A percentile compares a stretch with the other conserved stretches of the same genome.
These are phyloP conservation scores for Mrakia frigida DNA, from an alignment of 768 basidiomycete species.

Conservation along the genomic window DNA sequence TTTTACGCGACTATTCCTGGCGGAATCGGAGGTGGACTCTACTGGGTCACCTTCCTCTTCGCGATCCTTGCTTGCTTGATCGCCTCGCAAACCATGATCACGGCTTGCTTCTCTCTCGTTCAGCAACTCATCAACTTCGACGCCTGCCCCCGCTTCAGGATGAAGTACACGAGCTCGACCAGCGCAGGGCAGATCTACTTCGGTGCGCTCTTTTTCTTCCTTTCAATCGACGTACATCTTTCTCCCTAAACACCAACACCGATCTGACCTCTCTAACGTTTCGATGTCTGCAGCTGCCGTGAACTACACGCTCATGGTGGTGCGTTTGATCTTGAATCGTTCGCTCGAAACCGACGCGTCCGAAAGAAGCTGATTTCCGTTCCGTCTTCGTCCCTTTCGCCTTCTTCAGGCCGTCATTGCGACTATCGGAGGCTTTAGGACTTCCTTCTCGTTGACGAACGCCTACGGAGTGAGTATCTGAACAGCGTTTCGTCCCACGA, in stretches of 20 bases:
- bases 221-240: too few species aligned
- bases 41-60: slow-evolving; percentile 53
- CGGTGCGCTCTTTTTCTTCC: neutral
- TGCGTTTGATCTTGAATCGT: neutral
- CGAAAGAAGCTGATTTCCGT: neutral
- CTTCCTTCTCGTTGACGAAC: slow-evolving; percentile 55
- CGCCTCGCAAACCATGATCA: slow-evolving; percentile 65
- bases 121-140: slow-evolving; percentile 64
- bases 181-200: slow-evolving; percentile 64
- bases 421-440: slow-evolving; percentile 57
- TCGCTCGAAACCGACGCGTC: too few species aligned
- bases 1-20: slow-evolving; percentile 67
- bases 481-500: neutral
- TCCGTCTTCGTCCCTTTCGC: neutral
- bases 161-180: slow-evolving; percentile 53
- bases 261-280: too few species aligned
- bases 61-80: slow-evolving; percentile 46
- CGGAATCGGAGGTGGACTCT: slow-evolving; percentile 51
- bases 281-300: slow-evolving; percentile 47
- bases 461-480: slow-evolving; percentile 47
- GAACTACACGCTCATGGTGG: slow-evolving; percentile 57
- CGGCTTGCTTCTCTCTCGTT: slow-evolving; percentile 54
- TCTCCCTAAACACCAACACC: too few species aligned
- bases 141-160: slow-evolving; percentile 51
- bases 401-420: slow-evolving; percentile 47